A percentile compares a stretch with the other conserved stretches of the same genome.
phyloP scores from a whole-genome alignment of 139 green algal genomes.

The Ettlia oleoabundans region DNA sequence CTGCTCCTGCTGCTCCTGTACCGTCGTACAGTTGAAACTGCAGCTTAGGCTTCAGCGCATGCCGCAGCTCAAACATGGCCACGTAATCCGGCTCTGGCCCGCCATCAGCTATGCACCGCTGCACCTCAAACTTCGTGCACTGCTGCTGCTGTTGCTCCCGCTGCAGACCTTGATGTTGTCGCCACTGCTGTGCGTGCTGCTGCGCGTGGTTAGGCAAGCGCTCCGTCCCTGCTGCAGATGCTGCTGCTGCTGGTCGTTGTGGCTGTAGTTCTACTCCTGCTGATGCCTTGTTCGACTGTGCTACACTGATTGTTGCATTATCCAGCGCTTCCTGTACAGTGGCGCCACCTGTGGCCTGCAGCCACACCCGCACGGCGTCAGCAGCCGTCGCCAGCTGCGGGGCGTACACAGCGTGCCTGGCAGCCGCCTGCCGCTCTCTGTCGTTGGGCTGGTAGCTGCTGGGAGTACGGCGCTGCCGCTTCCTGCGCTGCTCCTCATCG shows the following conservation, averaged over 20 bases:
- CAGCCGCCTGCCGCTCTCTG: slow-evolving; percentile 19
- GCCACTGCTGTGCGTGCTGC: not conserved
- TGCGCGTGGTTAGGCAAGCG: too few relatives aligned
- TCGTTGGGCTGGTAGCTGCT: slow-evolving; percentile 23
- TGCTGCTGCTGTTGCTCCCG: not conserved
- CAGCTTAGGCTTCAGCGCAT: slow-evolving; percentile 13
- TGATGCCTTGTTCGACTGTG: not conserved
- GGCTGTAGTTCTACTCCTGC: not conserved
- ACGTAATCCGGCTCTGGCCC: not conserved
- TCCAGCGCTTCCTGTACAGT: not conserved
- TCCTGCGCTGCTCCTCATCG: too few relatives aligned
- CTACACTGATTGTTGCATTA: not conserved
- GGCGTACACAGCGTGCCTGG: not conserved
- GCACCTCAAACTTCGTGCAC: not conserved
- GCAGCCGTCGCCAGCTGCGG: slow-evolving; percentile 1
- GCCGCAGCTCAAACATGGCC: slow-evolving; percentile 6
- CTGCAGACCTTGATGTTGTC: not conserved
- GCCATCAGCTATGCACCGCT: not conserved
- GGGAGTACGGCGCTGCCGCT: not conserved
- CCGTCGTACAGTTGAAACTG: not conserved
- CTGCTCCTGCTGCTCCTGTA: not conserved
- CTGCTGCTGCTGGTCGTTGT: not conserved
- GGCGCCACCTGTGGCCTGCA: not conserved
- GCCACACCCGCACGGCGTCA: not conserved
- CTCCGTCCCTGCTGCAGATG: not conserved